Conservation (phyloP, 495 filamentous ascomycete genomes). For the Pyronema domesticum region DNA sequence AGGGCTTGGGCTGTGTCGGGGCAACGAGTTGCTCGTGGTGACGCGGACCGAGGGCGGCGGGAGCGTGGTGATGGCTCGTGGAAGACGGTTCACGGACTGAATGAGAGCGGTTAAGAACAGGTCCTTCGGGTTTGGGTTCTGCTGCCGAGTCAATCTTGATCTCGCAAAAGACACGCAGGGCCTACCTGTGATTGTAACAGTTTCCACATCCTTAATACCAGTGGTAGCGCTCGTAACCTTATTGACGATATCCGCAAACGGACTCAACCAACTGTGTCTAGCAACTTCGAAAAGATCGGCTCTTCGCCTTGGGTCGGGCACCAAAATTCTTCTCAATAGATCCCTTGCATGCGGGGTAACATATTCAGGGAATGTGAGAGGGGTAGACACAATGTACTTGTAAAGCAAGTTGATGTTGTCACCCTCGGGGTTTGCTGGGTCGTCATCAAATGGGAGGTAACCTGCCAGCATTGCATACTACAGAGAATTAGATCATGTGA, state of each 20-base stretch:
- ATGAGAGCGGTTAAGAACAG: slow-evolving; percentile 57
- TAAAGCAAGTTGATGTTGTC: slow-evolving; percentile 99
- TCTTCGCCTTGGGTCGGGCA: slow-evolving; percentile 87
- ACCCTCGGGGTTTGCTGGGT: slow-evolving; percentile 94
- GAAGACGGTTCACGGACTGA: slow-evolving; percentile 74
- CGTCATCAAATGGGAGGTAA: slow-evolving; percentile 97
- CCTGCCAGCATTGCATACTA: slow-evolving; percentile 98
- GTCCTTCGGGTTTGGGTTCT: slow-evolving; percentile 41
- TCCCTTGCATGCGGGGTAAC: slow-evolving; percentile 94
- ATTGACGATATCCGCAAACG: slow-evolving; percentile 84
- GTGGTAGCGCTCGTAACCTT: slow-evolving; percentile 93
- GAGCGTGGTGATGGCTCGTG: slow-evolving; percentile 36
- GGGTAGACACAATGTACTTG: slow-evolving; percentile 97
- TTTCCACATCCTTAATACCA: slow-evolving; percentile 66
- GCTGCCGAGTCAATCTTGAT: not conserved
- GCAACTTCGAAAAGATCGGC: slow-evolving; percentile 96
- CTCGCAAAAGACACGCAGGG: not conserved
- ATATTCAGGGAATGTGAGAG: slow-evolving; percentile 96
- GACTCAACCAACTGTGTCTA: slow-evolving; percentile 93
- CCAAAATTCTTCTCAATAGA: slow-evolving; percentile 75
- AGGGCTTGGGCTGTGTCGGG: slow-evolving; percentile 42
- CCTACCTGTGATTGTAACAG: slow-evolving; percentile 42
- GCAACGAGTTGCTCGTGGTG: slow-evolving; percentile 55
- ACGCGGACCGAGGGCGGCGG: slow-evolving; percentile 55
- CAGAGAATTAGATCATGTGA: slow-evolving; percentile 11